Percentiles rank a stretch among this genome's conserved stretches.
Conservation (phyloP, 768 basidiomycete species). For the Lentinula detonsa region DNA sequence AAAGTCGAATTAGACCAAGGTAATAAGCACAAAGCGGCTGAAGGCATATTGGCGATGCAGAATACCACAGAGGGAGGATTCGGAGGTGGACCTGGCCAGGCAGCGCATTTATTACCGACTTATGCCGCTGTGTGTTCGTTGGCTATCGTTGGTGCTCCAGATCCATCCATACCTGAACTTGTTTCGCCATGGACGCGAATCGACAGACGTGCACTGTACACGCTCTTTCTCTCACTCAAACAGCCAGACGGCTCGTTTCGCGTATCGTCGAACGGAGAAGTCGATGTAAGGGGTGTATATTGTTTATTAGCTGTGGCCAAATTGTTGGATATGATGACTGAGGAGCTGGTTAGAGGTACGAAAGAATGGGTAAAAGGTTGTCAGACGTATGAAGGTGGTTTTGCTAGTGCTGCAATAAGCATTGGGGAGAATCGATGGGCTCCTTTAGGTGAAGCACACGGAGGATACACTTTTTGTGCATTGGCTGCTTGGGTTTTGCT, state of each 20-base stretch:
- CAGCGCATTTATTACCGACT: constrained; percentile 82
- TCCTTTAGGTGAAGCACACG: constrained; percentile 91
- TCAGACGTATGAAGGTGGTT: constrained; percentile 98
- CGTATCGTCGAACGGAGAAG: constrained; percentile 82
- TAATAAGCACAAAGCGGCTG: constrained; percentile 76
- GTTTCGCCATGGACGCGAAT: constrained; percentile 85
- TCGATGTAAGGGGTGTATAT: constrained; percentile 96
- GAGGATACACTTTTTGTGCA: constrained; percentile 95
- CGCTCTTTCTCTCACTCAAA: constrained; percentile 89
- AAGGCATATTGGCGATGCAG: constrained; percentile 78
- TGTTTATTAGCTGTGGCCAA: constrained; percentile 83
- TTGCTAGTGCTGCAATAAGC: constrained; percentile 74
- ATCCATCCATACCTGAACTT: constrained; percentile 42
- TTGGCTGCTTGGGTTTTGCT: constrained; percentile 81
- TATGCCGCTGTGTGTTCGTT: constrained; percentile 85
- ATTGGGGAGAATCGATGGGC: constrained; percentile 57
- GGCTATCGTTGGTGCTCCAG: constrained; percentile 61
- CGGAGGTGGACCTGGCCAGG: constrained; percentile 85
- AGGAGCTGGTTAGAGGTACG: constrained; percentile 74
- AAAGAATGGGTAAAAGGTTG: constrained; percentile 80
- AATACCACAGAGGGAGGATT: constrained; percentile 81
- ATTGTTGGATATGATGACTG: constrained; percentile 82
- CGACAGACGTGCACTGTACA: constrained; percentile 71
- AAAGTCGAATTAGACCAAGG: constrained; percentile 75
- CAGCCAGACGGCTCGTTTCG: constrained; percentile 90